Evolutionary conservation across 2,329 filamentous ascomycete genomes (phyloP).

Genomic region (Penicillium sp.): DNA sequence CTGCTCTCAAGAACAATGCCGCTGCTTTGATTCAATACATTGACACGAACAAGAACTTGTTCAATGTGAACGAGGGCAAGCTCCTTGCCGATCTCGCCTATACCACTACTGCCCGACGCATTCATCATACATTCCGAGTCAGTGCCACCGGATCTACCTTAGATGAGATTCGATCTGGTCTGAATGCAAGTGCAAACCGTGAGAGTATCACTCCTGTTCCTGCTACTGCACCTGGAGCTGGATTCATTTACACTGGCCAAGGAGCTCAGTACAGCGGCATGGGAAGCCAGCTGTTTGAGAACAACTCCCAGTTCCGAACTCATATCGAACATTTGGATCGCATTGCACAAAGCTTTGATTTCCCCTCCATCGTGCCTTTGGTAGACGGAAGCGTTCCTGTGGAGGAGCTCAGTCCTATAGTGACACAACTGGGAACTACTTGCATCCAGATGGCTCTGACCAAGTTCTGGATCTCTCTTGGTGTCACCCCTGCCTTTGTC

Average conservation of each 20-base stretch:
- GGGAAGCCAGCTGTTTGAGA: conserved; percentile 27
- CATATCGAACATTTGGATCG: conserved; percentile 33
- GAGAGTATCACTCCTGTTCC: conserved; percentile 22
- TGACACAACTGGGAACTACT: conserved; percentile 42
- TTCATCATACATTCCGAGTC: conserved; percentile 42
- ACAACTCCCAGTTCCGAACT: conserved; percentile 29
- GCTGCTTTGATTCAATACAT: conserved; percentile 58
- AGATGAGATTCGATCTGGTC: conserved; percentile 14
- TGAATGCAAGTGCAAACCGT: conserved; percentile 20
- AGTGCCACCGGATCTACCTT: conserved; percentile 25
- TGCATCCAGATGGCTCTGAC: conserved; percentile 46
- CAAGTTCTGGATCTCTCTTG: conserved; percentile 31
- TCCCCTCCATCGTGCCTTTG: conserved; percentile 30
- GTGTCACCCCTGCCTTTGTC: conserved; percentile 38
- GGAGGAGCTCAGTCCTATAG: conserved; percentile 23
- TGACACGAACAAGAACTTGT: conserved; percentile 47
- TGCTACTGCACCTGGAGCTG: conserved; percentile 20
- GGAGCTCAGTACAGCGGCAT: conserved; percentile 39
- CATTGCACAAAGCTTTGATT: conserved; percentile 29
- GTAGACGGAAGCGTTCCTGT: conserved; percentile 26
- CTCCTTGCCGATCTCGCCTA: conserved; percentile 63
- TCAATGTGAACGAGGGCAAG: conserved; percentile 33
- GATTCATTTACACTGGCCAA: conserved; percentile 40
- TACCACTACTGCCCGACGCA: conserved; percentile 62
- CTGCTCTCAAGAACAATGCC: conserved; percentile 56